These are phyloP conservation scores for Fusarium temperatum DNA, from an alignment of 2,329 filamentous ascomycete species.

Conservation along the genomic window DNA sequence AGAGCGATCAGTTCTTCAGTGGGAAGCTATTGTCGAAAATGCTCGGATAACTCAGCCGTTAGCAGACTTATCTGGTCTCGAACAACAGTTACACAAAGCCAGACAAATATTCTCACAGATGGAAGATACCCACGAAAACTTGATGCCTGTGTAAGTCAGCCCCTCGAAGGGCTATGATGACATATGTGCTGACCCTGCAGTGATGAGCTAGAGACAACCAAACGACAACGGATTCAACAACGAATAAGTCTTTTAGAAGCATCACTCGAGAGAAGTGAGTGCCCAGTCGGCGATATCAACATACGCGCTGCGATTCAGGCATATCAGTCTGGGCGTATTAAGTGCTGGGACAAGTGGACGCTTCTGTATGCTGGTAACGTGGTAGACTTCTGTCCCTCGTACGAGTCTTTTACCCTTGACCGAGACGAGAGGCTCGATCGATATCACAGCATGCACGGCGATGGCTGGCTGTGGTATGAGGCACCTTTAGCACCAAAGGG, in stretches of 20 bases:
- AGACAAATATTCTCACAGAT: constrained; percentile 20
- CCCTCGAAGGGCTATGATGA: background rate
- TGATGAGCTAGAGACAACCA: constrained; percentile 37
- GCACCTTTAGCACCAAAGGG: constrained; percentile 28
- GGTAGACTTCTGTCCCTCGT: constrained; percentile 33
- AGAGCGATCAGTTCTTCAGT: constrained; percentile 36
- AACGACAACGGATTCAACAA: constrained; percentile 25
- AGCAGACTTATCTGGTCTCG: constrained; percentile 36
- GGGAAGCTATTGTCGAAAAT: constrained; percentile 39
- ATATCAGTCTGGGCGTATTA: constrained; percentile 29
- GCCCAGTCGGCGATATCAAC: constrained; percentile 19
- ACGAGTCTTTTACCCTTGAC: constrained; percentile 39
- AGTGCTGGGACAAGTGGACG: constrained; percentile 39
- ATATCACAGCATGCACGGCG: constrained; percentile 32
- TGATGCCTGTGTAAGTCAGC: constrained; percentile 26
- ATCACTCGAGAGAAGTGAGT: constrained; percentile 12
- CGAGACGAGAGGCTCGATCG: constrained; percentile 35
- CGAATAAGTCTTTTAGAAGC: constrained; percentile 15
- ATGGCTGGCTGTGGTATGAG: constrained; percentile 43
- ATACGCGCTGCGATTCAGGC: constrained; percentile 35
- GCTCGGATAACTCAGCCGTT: constrained; percentile 25
- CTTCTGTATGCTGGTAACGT: constrained; percentile 36
- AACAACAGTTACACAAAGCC: constrained; percentile 21
- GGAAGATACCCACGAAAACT: constrained; percentile 38
- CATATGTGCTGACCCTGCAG: constrained; percentile 22